A percentile compares a stretch with the other conserved stretches of the same genome.
Evolutionary conservation across 306 rosid species (phyloP).

Genomic region (Alnus rubra): DNA sequence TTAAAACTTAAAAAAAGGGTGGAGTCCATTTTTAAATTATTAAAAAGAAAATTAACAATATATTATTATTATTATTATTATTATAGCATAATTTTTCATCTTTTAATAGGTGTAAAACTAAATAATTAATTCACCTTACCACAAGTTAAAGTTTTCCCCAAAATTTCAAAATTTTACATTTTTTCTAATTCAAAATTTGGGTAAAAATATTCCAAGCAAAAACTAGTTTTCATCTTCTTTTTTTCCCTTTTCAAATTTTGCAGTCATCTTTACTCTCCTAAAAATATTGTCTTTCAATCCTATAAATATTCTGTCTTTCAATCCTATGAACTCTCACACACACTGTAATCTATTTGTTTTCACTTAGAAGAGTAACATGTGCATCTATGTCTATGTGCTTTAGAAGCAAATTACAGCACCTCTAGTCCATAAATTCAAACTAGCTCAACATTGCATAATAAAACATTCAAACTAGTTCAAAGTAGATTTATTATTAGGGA

Average conservation of each 20-base stretch:
- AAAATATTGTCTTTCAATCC: background rate
- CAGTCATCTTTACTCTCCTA: background rate
- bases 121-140: no score
- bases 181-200: background rate
- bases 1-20: no score
- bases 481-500: background rate
- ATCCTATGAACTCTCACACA: background rate
- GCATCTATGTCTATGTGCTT: background rate
- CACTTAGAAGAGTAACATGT: background rate
- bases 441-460: background rate
- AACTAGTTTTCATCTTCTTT: background rate
- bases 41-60: no score
- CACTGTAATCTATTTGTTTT: background rate
- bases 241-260: background rate
- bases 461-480: background rate
- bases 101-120: no score
- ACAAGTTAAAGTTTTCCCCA: no score
- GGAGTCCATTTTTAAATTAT: no score
- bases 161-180: no score
- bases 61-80: no score
- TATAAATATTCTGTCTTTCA: background rate
- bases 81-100: no score
- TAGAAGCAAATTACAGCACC: background rate
- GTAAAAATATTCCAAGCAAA: background rate
- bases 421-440: no score